A percentile compares a stretch with the other conserved stretches of the same genome.
These are phyloP conservation scores for Trichoderma aggressivum DNA, from an alignment of 2,329 filamentous ascomycete genomes.

Conservation along the genomic window DNA sequence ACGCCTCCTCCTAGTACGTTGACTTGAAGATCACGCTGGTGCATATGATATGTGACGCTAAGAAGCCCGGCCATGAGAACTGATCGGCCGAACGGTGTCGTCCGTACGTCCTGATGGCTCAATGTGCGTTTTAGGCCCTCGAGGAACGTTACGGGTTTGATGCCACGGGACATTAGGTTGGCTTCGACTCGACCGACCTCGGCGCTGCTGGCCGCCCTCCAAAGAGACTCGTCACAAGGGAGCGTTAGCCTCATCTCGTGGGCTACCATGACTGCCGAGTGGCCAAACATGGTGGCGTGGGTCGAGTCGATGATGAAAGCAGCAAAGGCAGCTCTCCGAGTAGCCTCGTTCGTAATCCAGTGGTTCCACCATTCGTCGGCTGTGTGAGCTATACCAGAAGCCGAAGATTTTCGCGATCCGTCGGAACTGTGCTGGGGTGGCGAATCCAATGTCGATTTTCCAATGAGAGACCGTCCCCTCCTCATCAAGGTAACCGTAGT, in stretches of 20 bases:
- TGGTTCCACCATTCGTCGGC: constrained; percentile 91
- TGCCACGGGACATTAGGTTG: constrained; percentile 73
- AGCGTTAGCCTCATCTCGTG: constrained; percentile 90
- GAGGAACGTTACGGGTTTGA: constrained; percentile 82
- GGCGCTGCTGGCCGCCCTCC: constrained; percentile 82
- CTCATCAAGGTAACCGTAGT: constrained; percentile 95
- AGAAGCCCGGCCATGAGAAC: constrained; percentile 92
- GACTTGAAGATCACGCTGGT: constrained; percentile 89
- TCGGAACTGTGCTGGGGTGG: constrained; percentile 64
- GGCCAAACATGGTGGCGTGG: constrained; percentile 96
- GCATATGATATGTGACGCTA: constrained; percentile 96
- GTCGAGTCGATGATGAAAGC: constrained; percentile 95
- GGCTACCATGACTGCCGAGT: constrained; percentile 94
- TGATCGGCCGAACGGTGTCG: constrained; percentile 88
- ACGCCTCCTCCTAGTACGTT: constrained; percentile 74
- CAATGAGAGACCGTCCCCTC: constrained; percentile 84
- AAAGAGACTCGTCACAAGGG: constrained; percentile 88
- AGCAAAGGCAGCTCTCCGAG: constrained; percentile 82
- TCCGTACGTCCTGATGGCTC: constrained; percentile 79
- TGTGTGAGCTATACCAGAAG: constrained; percentile 61
- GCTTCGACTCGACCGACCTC: constrained; percentile 84
- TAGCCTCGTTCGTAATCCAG: constrained; percentile 94
- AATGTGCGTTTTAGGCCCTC: constrained; percentile 88
- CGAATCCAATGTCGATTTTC: constrained; percentile 78
- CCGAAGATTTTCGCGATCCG: constrained; percentile 58